phyloP scores from a whole-genome alignment of 495 filamentous ascomycete genomes.

The Aspergillus sparsus region DNA sequence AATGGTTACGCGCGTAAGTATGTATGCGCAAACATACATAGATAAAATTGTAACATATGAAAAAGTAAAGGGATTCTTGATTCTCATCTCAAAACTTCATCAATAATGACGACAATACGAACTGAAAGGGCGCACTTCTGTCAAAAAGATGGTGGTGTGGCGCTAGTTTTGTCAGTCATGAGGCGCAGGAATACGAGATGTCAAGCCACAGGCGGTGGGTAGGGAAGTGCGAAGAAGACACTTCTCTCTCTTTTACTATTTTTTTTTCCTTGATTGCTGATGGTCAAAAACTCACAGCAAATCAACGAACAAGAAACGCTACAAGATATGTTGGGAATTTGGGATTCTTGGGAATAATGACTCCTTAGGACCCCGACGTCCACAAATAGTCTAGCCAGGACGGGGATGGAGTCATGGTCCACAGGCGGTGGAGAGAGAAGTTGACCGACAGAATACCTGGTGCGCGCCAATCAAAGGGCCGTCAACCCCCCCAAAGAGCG shows the following conservation, averaged over 20 bases:
- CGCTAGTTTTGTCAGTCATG: neutral
- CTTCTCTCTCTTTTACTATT: too few species aligned
- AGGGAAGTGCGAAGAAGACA: neutral
- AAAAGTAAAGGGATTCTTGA: neutral
- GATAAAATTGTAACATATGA: neutral
- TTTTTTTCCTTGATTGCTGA: neutral
- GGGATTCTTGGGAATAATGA: neutral
- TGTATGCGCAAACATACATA: slow-evolving; percentile 2
- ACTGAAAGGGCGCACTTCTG: neutral
- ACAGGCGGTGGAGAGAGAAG: neutral
- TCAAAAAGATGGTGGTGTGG: neutral
- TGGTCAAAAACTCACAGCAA: neutral
- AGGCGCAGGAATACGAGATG: slow-evolving; percentile 10
- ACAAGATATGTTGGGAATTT: neutral
- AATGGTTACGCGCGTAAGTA: slow-evolving; percentile 8
- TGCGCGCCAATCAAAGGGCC: slow-evolving; percentile 4
- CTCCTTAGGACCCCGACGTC: slow-evolving; percentile 5
- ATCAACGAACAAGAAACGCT: neutral
- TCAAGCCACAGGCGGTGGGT: slow-evolving; percentile 6
- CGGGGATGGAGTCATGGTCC: neutral
- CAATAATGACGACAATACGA: neutral
- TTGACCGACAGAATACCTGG: slow-evolving; percentile 14
- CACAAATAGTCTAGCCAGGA: neutral
- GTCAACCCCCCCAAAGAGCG: slow-evolving; percentile 14
- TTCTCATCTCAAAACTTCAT: neutral